Percentiles rank a stretch among this genome's conserved stretches.
phyloP scores from a whole-genome alignment of 176 grass and related monocot genomes.

The Cenchrus americanus region DNA sequence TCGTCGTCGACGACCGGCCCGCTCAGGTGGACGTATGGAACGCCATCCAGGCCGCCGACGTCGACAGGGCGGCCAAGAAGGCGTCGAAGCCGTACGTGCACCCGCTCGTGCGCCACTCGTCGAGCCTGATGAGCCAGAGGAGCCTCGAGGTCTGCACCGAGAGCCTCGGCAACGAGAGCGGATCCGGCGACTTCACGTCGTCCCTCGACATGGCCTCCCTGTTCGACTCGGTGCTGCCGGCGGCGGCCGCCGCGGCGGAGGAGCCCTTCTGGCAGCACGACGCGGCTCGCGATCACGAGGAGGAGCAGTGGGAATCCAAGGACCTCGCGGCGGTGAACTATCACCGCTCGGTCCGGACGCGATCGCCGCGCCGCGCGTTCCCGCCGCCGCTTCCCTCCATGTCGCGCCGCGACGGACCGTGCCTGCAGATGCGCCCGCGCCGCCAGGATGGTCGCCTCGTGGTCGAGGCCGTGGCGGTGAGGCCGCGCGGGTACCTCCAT shows the following conservation, averaged over 20 bases:
- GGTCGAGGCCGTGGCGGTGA: constrained; percentile 67
- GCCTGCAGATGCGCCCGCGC: constrained; percentile 71
- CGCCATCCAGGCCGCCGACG: constrained; percentile 55
- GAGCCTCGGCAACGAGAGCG: constrained; percentile 95
- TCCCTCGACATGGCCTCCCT: constrained; percentile 38
- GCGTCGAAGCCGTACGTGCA: constrained; percentile 58
- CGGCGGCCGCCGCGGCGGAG: neutral
- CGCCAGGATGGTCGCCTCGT: constrained; percentile 81
- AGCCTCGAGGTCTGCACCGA: constrained; percentile 98
- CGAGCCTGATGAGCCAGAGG: constrained; percentile 69
- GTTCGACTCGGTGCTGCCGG: constrained; percentile 3
- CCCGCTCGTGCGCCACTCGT: constrained; percentile 57
- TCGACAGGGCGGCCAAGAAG: neutral
- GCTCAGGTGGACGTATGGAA: constrained; percentile 72
- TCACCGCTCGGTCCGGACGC: constrained; percentile 57
- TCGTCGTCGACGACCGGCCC: constrained; percentile 30
- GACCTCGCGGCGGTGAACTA: constrained; percentile 75
- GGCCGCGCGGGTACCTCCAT: constrained; percentile 84
- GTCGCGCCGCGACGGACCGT: constrained; percentile 68
- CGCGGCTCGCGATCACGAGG: neutral
- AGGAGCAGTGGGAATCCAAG: constrained; percentile 12
- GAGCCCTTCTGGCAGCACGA: constrained; percentile 27
- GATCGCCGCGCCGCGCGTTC: constrained; percentile 51
- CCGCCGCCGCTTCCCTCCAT: constrained; percentile 85
- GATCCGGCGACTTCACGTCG: constrained; percentile 62